Evolutionary conservation across 2,329 filamentous ascomycete species (phyloP).

Genomic region (Ascochyta pisi): DNA sequence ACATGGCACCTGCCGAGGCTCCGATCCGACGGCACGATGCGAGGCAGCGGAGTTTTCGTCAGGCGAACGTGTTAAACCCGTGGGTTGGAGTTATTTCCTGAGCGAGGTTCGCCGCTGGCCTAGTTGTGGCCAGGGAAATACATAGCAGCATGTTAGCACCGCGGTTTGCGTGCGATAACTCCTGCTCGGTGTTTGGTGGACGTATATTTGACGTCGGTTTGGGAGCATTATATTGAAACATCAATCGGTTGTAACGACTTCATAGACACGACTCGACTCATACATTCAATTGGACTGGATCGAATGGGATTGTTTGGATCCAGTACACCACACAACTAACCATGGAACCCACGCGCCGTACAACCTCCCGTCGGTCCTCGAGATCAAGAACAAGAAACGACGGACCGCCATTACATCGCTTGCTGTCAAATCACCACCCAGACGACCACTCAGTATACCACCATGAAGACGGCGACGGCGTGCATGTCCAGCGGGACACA

Average conservation of each 20-base stretch:
- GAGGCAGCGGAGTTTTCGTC: not conserved
- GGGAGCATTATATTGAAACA: too few species aligned
- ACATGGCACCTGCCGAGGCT: not conserved
- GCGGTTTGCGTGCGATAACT: too few species aligned
- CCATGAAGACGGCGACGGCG: slow-evolving; percentile 38
- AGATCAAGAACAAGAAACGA: slow-evolving; percentile 36
- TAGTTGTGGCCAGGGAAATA: not conserved
- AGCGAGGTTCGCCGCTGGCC: not conserved
- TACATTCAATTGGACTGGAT: too few species aligned
- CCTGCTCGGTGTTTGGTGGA: too few species aligned
- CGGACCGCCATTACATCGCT: slow-evolving; percentile 32
- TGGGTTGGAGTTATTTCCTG: not conserved
- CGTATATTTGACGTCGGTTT: too few species aligned
- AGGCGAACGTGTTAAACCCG: not conserved
- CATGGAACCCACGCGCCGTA: slow-evolving; percentile 9
- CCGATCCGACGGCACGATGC: not conserved
- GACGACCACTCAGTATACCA: slow-evolving; percentile 48
- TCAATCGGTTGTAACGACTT: too few species aligned
- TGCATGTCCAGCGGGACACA: slow-evolving; percentile 29
- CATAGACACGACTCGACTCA: too few species aligned
- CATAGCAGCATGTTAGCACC: too few species aligned
- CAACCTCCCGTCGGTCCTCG: slow-evolving; percentile 10
- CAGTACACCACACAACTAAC: not conserved
- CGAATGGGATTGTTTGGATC: too few species aligned
- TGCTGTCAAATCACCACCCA: slow-evolving; percentile 40